These are phyloP conservation scores for barley (Hordeum vulgare) DNA, from an alignment of 176 grass and related monocot species.

Conservation along the genomic window DNA sequence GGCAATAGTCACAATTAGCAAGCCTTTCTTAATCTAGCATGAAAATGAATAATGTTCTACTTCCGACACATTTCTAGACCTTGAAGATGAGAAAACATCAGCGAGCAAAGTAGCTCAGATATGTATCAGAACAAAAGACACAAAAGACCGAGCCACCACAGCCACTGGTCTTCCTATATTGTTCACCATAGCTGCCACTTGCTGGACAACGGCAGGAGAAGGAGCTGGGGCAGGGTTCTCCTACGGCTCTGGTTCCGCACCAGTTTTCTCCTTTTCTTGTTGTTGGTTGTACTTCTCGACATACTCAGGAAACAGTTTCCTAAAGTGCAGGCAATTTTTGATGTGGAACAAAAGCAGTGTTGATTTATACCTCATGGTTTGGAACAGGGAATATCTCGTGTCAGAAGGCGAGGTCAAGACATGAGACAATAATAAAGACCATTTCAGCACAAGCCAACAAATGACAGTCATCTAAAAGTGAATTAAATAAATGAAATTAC, in stretches of 20 bases:
- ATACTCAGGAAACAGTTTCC: conserved; percentile 95
- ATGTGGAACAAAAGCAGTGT: conserved; percentile 27
- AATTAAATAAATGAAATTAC: background rate
- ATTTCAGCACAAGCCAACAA: background rate
- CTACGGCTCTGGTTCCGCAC: conserved; percentile 23
- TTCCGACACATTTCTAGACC: background rate
- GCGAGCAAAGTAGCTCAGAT: background rate
- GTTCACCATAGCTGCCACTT: conserved; percentile 7
- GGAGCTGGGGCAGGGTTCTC: conserved; percentile 30
- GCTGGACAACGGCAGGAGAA: conserved; percentile 12
- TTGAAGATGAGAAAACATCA: background rate
- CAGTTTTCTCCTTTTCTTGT: conserved; percentile 26
- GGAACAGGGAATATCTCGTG: background rate
- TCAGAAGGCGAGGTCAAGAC: background rate
- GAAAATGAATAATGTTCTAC: background rate
- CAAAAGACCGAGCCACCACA: conserved; percentile 22
- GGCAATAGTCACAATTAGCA: too few relatives aligned
- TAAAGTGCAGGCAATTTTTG: conserved; percentile 90
- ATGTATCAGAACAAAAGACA: background rate
- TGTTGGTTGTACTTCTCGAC: conserved; percentile 79
- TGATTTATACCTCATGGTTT: background rate
- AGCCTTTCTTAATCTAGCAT: background rate
- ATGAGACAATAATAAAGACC: background rate
- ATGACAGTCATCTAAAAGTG: background rate
- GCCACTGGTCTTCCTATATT: conserved; percentile 14